Conservation (phyloP, 352 stramenopile species). For the Phytophthora europaea region DNA sequence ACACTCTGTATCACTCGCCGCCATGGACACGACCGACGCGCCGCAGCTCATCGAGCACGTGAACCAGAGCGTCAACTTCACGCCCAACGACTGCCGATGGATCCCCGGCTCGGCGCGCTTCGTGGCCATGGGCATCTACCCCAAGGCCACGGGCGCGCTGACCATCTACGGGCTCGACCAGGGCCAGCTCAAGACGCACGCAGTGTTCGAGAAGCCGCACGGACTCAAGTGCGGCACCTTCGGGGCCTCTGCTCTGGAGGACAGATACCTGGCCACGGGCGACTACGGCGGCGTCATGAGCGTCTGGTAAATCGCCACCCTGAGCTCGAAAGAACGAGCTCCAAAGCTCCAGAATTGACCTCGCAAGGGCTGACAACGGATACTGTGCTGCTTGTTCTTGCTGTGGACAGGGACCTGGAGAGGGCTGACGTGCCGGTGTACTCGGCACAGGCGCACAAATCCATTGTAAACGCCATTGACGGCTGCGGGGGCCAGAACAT, state of each 20-base stretch:
- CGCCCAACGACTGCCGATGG: slow-evolving; percentile 96
- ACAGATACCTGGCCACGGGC: slow-evolving; percentile 88
- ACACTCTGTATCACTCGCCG: slow-evolving; percentile 25
- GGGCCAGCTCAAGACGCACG: slow-evolving; percentile 79
- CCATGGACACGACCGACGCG: slow-evolving; percentile 96
- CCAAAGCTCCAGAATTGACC: slow-evolving; percentile 16
- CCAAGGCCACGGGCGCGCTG: slow-evolving; percentile 93
- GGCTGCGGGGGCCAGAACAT: slow-evolving; percentile 93
- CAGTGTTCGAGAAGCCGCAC: slow-evolving; percentile 83
- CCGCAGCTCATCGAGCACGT: slow-evolving; percentile 98
- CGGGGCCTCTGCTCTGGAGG: slow-evolving; percentile 91
- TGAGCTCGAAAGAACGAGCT: slow-evolving; percentile 7
- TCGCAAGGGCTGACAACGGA: neutral
- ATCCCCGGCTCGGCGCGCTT: slow-evolving; percentile 96
- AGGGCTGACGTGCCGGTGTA: slow-evolving; percentile 84
- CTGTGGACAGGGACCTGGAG: slow-evolving; percentile 82
- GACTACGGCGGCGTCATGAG: slow-evolving; percentile 85
- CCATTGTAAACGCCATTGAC: slow-evolving; percentile 97
- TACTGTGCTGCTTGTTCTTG: slow-evolving; percentile 1
- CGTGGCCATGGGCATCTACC: slow-evolving; percentile 94
- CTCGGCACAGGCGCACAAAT: slow-evolving; percentile 91
- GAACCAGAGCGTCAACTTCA: slow-evolving; percentile 93
- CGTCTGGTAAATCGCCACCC: slow-evolving; percentile 54
- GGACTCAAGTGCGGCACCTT: slow-evolving; percentile 98
- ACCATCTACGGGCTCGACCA: slow-evolving; percentile 93